Evolutionary conservation across 176 grass and related monocot species (phyloP).

Genomic region (Carex littledalei): DNA sequence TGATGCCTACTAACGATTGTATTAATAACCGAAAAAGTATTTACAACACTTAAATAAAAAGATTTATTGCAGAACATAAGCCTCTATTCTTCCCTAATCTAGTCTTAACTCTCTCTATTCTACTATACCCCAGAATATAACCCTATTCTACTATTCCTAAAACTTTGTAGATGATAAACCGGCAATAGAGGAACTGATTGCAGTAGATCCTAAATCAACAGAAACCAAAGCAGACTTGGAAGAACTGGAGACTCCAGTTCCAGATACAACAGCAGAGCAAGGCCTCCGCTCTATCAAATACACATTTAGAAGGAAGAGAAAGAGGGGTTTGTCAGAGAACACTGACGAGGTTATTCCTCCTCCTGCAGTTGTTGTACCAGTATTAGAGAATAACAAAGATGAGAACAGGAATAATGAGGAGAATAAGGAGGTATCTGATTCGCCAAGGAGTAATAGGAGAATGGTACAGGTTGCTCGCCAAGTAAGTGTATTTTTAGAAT

Average conservation of each 20-base stretch:
- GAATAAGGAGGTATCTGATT: conserved; percentile 28
- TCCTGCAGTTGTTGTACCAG: not conserved
- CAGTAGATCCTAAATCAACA: conserved; percentile 19
- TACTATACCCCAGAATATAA: too few species aligned
- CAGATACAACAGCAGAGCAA: conserved; percentile 23
- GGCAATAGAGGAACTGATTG: conserved; percentile 19
- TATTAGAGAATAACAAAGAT: conserved; percentile 17
- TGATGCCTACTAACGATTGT: too few species aligned
- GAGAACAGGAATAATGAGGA: not conserved
- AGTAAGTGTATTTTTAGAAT: conserved; percentile 30
- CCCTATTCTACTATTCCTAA: conserved; percentile 17
- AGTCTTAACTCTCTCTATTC: too few species aligned
- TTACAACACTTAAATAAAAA: too few species aligned
- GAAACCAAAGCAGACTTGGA: conserved; percentile 31
- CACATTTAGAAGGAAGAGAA: conserved; percentile 92
- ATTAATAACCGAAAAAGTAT: too few species aligned
- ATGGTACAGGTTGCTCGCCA: conserved; percentile 77
- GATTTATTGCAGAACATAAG: too few species aligned
- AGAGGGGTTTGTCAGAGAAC: conserved; percentile 34
- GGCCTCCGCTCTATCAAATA: conserved; percentile 57
- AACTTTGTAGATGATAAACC: conserved; percentile 35
- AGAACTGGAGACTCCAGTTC: conserved; percentile 25
- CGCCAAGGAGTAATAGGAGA: conserved; percentile 50
- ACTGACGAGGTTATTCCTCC: conserved; percentile 25
- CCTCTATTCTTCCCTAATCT: too few species aligned